Base-by-base conservation (phyloP, 164 flowering plant species). In the Sextonia rubra region DNA sequence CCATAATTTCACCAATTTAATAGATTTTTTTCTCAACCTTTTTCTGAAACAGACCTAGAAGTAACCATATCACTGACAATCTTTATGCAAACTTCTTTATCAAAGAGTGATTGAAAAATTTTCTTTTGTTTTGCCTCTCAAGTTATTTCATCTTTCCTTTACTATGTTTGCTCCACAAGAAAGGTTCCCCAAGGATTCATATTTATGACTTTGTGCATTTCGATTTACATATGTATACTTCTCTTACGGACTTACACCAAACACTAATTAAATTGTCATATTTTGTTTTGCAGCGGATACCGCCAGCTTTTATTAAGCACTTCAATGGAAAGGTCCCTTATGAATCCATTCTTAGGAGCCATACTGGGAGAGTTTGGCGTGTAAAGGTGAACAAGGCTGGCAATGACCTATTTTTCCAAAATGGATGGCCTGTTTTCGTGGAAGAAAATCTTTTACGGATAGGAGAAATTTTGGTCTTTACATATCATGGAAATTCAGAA, bases 391-490 rank as follows among this genome's bases (percentile, higher is more conserved):
- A 18, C 56, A 27, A 23, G 56, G 47, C 32, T 22, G 73, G 58
- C 56, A 60, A 65, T 17, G 52, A 32, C 47, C 52, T 79, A 47
- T 73, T 32, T 66, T 65, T 82, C 29, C 66, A 67, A 29, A 65
- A 64, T 22, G 84, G 82, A 37, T 82, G 82, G 82, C 29, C 60
- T 29, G 61, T 3, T 6, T 82, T 79, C 66, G 72, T 75, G 52
- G 56, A 66, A 25, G 75, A 73, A 26, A 68, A 71, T 61, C 48
- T 69, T 8, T 20, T 79, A 47, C 44, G 67, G 20, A 4, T 60
- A 60, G 84, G 79, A 49, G 80, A 82, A 0, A 64, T 82, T 58
- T 37, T 79, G n/a, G 70, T 77, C 26, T 82, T 82, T 29, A 37
- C 32, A 12, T 77, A 79, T 26, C 25, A 69, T 18, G 76, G 79